Percentiles rank a stretch among this genome's conserved stretches.
Evolutionary conservation across 345 rosid species (phyloP).

Genomic region (Gossypium ekmanianum): DNA sequence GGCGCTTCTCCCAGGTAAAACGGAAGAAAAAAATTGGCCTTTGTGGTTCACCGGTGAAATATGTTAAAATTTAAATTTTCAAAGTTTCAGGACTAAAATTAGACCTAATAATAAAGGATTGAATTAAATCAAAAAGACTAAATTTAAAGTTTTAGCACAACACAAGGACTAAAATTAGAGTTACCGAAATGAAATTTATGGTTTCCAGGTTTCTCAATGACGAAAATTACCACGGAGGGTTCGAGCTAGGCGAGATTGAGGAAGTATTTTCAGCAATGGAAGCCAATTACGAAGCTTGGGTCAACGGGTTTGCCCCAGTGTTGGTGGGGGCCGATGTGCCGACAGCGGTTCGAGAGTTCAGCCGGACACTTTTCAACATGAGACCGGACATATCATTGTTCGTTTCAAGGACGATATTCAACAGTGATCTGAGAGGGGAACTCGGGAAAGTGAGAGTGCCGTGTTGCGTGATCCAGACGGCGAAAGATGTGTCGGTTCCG

Average conservation of each 20-base stretch:
- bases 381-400: conserved; percentile 78
- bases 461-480: conserved; percentile 70
- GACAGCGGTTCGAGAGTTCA: conserved; percentile 72
- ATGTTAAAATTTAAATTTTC: no score
- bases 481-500: conserved; percentile 62
- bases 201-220: conserved; percentile 51
- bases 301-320: conserved; percentile 68
- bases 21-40: no score
- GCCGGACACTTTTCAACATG: conserved; percentile 87
- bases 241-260: conserved; percentile 60
- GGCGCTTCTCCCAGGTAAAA: conserved; percentile 77
- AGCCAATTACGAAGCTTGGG: conserved; percentile 82
- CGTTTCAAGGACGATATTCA: conserved; percentile 59
- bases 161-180: no score
- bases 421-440: conserved; percentile 62
- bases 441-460: conserved; percentile 66
- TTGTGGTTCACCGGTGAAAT: not conserved
- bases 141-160: no score
- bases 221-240: conserved; percentile 71
- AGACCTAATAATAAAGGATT: no score
- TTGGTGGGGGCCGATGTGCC: conserved; percentile 89
- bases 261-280: conserved; percentile 74
- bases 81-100: no score
- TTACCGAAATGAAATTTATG: not conserved
- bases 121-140: no score